Base-by-base conservation (phyloP, 2,329 filamentous ascomycete genomes). In the Penicillium sp. region DNA sequence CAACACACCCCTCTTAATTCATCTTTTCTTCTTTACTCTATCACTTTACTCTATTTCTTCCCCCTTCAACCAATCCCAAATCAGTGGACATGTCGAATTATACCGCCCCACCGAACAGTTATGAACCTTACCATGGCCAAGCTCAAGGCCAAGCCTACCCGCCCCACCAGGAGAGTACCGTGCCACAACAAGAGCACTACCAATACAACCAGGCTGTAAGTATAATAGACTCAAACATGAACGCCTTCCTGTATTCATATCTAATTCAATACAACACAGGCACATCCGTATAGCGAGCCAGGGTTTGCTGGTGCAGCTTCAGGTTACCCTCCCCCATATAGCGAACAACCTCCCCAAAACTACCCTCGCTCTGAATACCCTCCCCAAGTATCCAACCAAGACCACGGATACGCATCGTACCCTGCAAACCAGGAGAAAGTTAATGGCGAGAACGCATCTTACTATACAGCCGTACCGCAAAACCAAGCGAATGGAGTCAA, bases 401-500 rank as follows among this genome's bases (percentile, higher is more conserved):
- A 37, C 3, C 14, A 22, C 2, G 47, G 31, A 48, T 48, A 37
- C 29, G 29, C 21, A 29, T 31, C 26, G 3, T 31, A 48, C 19
- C n/a, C 10, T 2, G 5, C 29, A 14, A 9, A 26, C 0, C 47
- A 48, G 21, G 9, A 19, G 2, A n/a, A 16, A 16, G 1, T 1
- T 21, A 11, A 3, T 19, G 47, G 47, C 16, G 29, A 35, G 31
- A 48, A 24, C 9, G n/a, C 47, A 13, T 48, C 47, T 1, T 48
- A 48, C 47, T 48, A 48, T 21, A 19, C n/a, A 3, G 16, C 9
- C 13, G 4, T 31, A 24, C 13, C 29, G 3, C 29, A 33, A 3
- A 16, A 21, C 13, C 31, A 48, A 37, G 8, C 11, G 6, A 31
- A 13, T 31, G 65, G 60, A 46, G 61, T 62, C 6, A 27, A 49